Base-by-base conservation (phyloP, 768 basidiomycete species). In the Podaxis mareebaensis region DNA sequence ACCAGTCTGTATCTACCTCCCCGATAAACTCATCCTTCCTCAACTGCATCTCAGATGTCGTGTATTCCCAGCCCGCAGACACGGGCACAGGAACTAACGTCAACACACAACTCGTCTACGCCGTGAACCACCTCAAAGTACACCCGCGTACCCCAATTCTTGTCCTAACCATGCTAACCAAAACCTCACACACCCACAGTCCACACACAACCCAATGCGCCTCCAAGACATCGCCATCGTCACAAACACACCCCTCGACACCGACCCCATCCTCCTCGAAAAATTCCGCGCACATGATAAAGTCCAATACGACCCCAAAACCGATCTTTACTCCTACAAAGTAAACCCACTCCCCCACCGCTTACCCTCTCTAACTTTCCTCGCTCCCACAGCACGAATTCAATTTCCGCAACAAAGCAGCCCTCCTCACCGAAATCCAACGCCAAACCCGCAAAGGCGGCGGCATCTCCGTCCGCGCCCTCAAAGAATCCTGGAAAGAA, bases 401-500 rank as follows among this genome's bases (percentile, higher is more conserved):
- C 71, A 88, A 88, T 63, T 91, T 96, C 67, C 85, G 89, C 30
- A 93, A 87, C 69, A 95, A 95, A 77, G 88, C 87, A 3, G 86
- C 93, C 0, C 81, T 96, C 3, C 75, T 96, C 15, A 90, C 87
- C 0, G 92, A 96, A 72, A 93, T 97, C 40, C 92, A 94, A 70
- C 87, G 91, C 0, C 87, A 92, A 68, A 91, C 92, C 1, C 86
- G 88, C 30, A 89, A 89, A 67, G 93, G 93, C 11, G 90, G 92
- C 2, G 94, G 94, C 3, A 86, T 96, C 33, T 85, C 92, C 13
- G 89, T 96, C 33, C 86, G 92, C 20, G 82, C 87, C 1, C 78
- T 97, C 46, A 94, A 95, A 70, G 94, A 96, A 72, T 90, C 91
- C 13, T 97, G 95, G 93, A 91, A 92, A 68, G 91, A 92, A 67